Evolutionary conservation across 75 land plant species (phyloP), one percentile per base, ranked within the genome.

Genomic region (Pinus taeda): DNA sequence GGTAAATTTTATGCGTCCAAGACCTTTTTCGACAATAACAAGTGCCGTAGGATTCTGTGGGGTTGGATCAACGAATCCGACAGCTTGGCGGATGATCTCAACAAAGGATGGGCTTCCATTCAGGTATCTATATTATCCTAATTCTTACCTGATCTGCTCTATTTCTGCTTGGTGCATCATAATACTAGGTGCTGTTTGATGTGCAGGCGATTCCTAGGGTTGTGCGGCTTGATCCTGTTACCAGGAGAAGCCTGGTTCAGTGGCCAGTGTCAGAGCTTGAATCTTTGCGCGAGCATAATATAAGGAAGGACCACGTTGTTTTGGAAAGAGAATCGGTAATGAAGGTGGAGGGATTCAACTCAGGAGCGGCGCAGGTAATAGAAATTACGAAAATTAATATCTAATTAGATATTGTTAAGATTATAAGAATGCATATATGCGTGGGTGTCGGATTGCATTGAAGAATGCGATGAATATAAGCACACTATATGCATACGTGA

Each of bases 1-100:
- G 88, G 88, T 37, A 81, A 84, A 57, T 83, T 72, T 59, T 87
- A 87, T 65, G 88, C 88, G 4, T 84, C 88, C 36, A 87, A 87
- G 71, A 76, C 87, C 6, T 87, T 84, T 58, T 84, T 55, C 49
- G 88, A 88, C 67, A 20, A 61, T 26, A 59, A 78, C 7, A 76
- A 71, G 62, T 21, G 53, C 0, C 42, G 80, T 17, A 84, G 89
- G 55, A 77, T 88, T n/a, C 67, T 88, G 17, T 86, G 82, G 82
- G 90, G 84, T 0, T 88, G 33, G 33, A 33, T 33, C 33, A 33
- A 33, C 33, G 33, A 33, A 33, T 33, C 33, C 33, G 33, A 33
- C 33, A 33, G 33, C 33, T 1, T 33, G 33, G 33, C 33, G 33
- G 33, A 33, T 33, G 33, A 33, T 33, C 33, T 33, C 33, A 33